These are phyloP conservation scores for Nakaseomyces delphensis DNA, from an alignment of 1,139 yeast species.

Conservation along the genomic window DNA sequence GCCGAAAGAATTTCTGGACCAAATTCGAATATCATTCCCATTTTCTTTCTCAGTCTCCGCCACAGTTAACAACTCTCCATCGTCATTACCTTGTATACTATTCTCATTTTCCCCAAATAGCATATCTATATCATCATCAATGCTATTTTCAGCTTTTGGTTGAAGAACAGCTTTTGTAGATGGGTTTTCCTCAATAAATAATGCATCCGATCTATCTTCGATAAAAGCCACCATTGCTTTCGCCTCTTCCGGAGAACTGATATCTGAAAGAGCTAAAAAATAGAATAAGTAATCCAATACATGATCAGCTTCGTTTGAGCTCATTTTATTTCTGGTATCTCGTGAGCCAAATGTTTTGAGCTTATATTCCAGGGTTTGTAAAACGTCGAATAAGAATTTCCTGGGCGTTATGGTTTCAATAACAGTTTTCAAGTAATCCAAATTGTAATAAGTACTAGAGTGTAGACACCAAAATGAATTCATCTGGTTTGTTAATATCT, in stretches of 20 bases:
- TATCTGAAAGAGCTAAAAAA: constrained; percentile 27
- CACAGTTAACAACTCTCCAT: constrained; percentile 11
- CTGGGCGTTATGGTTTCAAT: constrained; percentile 24
- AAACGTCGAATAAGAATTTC: constrained; percentile 23
- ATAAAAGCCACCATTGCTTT: constrained; percentile 19
- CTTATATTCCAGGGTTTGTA: constrained; percentile 24
- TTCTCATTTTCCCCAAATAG: constrained; percentile 31
- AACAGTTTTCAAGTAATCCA: constrained; percentile 27
- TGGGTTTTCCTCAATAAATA: neutral
- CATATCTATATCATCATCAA: constrained; percentile 32
- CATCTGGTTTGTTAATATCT: constrained; percentile 29
- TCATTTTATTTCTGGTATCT: constrained; percentile 20
- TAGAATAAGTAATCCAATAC: constrained; percentile 27
- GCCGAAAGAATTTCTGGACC: constrained; percentile 22
- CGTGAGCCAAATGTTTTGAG: constrained; percentile 22
- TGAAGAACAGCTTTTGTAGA: constrained; percentile 14
- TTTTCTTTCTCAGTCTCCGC: constrained; percentile 5
- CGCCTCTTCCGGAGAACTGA: constrained; percentile 21
- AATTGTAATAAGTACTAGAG: constrained; percentile 31
- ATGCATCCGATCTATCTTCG: constrained; percentile 12
- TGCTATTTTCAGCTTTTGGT: constrained; percentile 16
- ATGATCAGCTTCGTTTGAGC: constrained; percentile 21
- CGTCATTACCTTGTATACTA: constrained; percentile 22
- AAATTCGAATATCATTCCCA: constrained; percentile 7
- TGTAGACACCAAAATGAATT: constrained; percentile 32